Conservation (phyloP, 192 early-diverging fungal genomes). For the Cetraspora pellucida region DNA sequence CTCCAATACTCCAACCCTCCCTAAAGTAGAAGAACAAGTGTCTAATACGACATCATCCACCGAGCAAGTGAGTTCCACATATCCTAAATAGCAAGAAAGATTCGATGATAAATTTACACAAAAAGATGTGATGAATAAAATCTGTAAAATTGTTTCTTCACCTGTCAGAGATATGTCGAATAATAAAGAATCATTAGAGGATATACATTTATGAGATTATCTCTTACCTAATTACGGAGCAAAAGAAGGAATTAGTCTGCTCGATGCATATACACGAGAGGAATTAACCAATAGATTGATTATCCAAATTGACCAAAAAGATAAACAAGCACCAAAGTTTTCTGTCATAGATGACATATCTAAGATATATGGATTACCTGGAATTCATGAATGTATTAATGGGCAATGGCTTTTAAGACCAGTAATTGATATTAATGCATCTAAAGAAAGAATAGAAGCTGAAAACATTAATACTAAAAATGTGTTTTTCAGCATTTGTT, state of each 20-base stretch:
- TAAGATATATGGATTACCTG: too few relatives aligned
- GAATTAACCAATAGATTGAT: conserved; percentile 21
- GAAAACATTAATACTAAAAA: too few relatives aligned
- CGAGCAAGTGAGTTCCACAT: too few relatives aligned
- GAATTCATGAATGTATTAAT: too few relatives aligned
- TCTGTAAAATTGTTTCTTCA: too few relatives aligned
- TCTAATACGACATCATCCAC: conserved; percentile 27
- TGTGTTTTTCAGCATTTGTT: too few relatives aligned
- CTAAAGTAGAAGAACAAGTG: conserved; percentile 23
- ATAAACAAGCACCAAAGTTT: too few relatives aligned
- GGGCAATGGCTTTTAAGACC: conserved; percentile 18
- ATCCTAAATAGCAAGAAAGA: conserved; percentile 13
- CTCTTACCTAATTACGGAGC: conserved; percentile 19
- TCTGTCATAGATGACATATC: too few relatives aligned
- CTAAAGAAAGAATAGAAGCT: conserved; percentile 2
- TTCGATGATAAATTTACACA: too few relatives aligned
- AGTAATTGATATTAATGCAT: conserved; percentile 27
- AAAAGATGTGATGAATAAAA: too few relatives aligned
- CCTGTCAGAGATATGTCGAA: too few relatives aligned
- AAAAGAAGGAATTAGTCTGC: conserved; percentile 26
- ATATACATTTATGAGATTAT: conserved; percentile 28
- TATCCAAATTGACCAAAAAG: conserved; percentile 15
- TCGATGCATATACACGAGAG: conserved; percentile 13
- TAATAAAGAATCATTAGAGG: conserved; percentile 21
- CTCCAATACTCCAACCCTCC: conserved; percentile 18